These are phyloP conservation scores for Magnolia sinica DNA, from an alignment of 164 flowering plant genomes.

Conservation along the genomic window DNA sequence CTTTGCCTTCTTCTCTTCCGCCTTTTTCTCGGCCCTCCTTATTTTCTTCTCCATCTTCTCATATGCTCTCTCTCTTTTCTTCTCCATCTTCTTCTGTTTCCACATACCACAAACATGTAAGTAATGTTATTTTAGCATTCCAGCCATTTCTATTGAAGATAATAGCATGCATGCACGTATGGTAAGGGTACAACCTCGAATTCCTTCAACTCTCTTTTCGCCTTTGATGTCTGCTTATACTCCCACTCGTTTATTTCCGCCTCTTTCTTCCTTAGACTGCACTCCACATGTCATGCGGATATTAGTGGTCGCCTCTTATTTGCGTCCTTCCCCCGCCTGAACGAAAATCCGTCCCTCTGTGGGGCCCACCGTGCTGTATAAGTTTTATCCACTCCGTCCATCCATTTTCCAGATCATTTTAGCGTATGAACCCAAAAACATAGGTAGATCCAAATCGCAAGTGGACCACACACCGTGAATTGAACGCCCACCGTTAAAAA, in stretches of 20 bases:
- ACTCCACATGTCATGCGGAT: background rate
- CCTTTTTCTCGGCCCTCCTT: constrained; percentile 12
- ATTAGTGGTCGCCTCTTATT: too few relatives aligned
- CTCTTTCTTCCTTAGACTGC: constrained; percentile 27
- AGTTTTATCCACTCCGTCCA: too few relatives aligned
- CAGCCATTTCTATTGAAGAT: background rate
- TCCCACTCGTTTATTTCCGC: constrained; percentile 26
- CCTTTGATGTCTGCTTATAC: constrained; percentile 14
- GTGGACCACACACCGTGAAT: too few relatives aligned
- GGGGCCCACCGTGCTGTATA: too few relatives aligned
- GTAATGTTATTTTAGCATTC: too few relatives aligned
- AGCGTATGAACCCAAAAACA: too few relatives aligned
- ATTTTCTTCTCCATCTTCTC: constrained; percentile 16
- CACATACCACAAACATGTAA: background rate
- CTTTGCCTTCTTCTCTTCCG: constrained; percentile 15
- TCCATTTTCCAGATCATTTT: too few relatives aligned
- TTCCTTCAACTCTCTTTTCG: constrained; percentile 18
- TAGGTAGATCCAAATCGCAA: too few relatives aligned
- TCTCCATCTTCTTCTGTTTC: constrained; percentile 25
- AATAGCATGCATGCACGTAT: background rate
- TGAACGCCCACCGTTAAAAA: too few relatives aligned
- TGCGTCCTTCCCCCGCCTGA: too few relatives aligned
- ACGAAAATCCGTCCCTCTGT: too few relatives aligned
- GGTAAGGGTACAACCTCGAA: constrained; percentile 18
- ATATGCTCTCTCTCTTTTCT: constrained; percentile 6